A percentile compares a stretch with the other conserved stretches of the same genome.
phyloP scores from a whole-genome alignment of 2,329 filamentous ascomycete species.

The Chrysoporthe austroafricana region DNA sequence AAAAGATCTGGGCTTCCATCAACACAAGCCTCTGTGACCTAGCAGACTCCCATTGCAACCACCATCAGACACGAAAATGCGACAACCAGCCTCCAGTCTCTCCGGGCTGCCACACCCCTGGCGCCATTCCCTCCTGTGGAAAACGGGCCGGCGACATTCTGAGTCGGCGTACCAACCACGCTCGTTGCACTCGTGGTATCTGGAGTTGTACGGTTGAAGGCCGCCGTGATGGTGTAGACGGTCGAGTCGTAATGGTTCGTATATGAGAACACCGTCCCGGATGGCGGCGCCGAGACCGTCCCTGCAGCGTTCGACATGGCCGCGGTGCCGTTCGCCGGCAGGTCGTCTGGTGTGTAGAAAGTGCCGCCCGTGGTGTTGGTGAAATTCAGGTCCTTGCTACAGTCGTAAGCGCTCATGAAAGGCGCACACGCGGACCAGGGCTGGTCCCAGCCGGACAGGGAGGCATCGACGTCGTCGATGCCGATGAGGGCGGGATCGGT shows the following conservation, averaged over 20 bases:
- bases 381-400: conserved; percentile 33
- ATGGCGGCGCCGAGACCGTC: conserved; percentile 40
- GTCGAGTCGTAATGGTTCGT: conserved; percentile 36
- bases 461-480: not conserved
- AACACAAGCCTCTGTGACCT: not conserved
- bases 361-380: conserved; percentile 30
- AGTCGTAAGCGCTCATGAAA: conserved; percentile 34
- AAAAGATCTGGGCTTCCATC: not conserved
- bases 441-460: not conserved
- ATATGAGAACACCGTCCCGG: conserved; percentile 41
- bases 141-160: not conserved
- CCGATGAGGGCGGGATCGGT: conserved; percentile 32
- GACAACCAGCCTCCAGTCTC: not conserved
- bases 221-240: conserved; percentile 42
- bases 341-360: conserved; percentile 32
- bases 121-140: not conserved
- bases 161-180: not conserved
- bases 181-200: not conserved
- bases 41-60: not conserved
- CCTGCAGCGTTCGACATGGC: conserved; percentile 37
- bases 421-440: conserved; percentile 29
- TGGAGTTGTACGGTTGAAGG: not conserved
- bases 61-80: not conserved
- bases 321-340: conserved; percentile 37
- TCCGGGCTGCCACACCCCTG: too few species aligned